phyloP scores from a whole-genome alignment of 345 rosid species.

The Angophora floribunda region DNA sequence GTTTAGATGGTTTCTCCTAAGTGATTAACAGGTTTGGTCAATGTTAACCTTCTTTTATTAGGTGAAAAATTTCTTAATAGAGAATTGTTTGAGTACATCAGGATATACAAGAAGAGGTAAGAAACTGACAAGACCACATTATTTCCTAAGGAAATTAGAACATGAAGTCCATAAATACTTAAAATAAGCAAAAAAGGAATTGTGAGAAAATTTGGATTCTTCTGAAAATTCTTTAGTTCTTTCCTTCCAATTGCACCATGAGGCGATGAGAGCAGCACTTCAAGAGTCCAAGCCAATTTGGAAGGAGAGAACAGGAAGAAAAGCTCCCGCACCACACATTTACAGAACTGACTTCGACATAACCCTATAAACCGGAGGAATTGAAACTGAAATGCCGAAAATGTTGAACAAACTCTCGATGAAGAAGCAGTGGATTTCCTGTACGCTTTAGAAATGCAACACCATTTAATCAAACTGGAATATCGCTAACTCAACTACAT shows the following conservation, averaged over 20 bases:
- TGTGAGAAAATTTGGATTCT: background rate
- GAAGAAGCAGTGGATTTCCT: background rate
- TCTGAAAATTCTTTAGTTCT: background rate
- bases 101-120: background rate
- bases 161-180: background rate
- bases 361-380: background rate
- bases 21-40: background rate
- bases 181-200: background rate
- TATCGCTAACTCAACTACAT: background rate
- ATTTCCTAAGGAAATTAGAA: background rate
- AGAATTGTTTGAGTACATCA: background rate
- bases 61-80: background rate
- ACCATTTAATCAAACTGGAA: background rate
- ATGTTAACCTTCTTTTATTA: background rate
- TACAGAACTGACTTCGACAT: background rate
- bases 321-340: background rate
- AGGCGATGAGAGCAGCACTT: background rate
- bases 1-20: background rate
- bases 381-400: background rate
- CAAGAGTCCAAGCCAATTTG: background rate
- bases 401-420: background rate
- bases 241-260: background rate
- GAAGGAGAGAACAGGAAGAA: background rate
- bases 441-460: background rate
- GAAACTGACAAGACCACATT: background rate